Evolutionary conservation across 1,284 basidiomycete species (phyloP).

Genomic region (Tilletiopsis washingtonensis): DNA sequence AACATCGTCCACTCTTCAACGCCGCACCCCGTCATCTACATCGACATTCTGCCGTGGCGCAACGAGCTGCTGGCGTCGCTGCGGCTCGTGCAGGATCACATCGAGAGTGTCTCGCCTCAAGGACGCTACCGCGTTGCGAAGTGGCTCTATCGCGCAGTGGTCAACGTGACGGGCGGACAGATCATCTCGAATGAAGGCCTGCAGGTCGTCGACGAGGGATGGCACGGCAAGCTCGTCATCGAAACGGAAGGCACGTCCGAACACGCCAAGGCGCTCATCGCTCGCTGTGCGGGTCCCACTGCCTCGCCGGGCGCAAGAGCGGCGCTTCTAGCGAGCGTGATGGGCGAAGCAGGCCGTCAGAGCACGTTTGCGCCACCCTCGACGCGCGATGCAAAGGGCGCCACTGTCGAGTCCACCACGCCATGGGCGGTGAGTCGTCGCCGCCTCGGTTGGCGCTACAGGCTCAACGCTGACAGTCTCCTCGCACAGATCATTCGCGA

Average conservation of each 20-base stretch:
- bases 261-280: constrained; percentile 35
- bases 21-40: constrained; percentile 35
- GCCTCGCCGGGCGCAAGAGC: constrained; percentile 25
- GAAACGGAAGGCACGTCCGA: constrained; percentile 44
- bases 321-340: constrained; percentile 25
- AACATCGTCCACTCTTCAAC: constrained; percentile 41
- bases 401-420: constrained; percentile 17
- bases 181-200: constrained; percentile 27
- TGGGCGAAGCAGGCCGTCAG: constrained; percentile 16
- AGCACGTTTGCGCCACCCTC: constrained; percentile 7
- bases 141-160: constrained; percentile 48
- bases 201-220: constrained; percentile 19
- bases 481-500: constrained; percentile 35
- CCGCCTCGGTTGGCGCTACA: background rate
- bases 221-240: constrained; percentile 22
- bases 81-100: constrained; percentile 46
- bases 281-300: constrained; percentile 26
- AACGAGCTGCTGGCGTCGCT: constrained; percentile 43
- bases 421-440: background rate
- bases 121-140: constrained; percentile 46
- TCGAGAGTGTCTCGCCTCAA: constrained; percentile 44
- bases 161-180: constrained; percentile 26
- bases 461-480: background rate
- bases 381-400: constrained; percentile 12
- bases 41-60: constrained; percentile 45